Conservation (phyloP, 2,329 filamentous ascomycete species). For the Aspergillus melleus region DNA sequence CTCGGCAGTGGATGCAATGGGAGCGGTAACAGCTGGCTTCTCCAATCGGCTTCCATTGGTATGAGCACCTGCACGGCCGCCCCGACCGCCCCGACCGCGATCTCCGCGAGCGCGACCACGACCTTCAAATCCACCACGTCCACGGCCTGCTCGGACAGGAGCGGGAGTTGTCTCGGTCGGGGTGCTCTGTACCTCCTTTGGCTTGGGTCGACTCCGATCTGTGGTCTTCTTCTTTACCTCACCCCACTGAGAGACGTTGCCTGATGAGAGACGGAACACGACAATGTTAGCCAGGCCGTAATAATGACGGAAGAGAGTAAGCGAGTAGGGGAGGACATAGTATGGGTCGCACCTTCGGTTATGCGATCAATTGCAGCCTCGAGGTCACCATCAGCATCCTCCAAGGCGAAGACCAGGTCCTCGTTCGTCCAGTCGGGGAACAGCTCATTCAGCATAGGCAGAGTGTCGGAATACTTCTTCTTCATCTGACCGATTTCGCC, state of each 20-base stretch:
- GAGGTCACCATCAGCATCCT: constrained; percentile 64
- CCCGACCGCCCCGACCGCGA: constrained; percentile 49
- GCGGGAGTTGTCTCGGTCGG: constrained; percentile 35
- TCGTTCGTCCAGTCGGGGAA: constrained; percentile 95
- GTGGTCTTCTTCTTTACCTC: constrained; percentile 54
- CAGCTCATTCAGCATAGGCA: constrained; percentile 83
- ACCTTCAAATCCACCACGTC: constrained; percentile 48
- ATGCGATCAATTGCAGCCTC: constrained; percentile 53
- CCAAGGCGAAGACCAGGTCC: constrained; percentile 87
- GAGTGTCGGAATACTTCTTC: constrained; percentile 79
- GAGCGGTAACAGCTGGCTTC: constrained; percentile 26
- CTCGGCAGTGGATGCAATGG: constrained; percentile 3
- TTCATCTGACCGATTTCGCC: constrained; percentile 90
- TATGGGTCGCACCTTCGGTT: constrained; percentile 44
- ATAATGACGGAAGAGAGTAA: not conserved
- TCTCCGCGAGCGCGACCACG: constrained; percentile 50
- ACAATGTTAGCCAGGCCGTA: constrained; percentile 7
- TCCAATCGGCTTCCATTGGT: constrained; percentile 45
- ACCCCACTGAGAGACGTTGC: constrained; percentile 54
- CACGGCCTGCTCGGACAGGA: constrained; percentile 43
- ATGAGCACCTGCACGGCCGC: constrained; percentile 44
- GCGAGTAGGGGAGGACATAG: not conserved
- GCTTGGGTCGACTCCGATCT: constrained; percentile 47
- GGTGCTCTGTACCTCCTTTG: constrained; percentile 43
- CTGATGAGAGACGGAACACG: constrained; percentile 27